Base-by-base conservation (phyloP, 139 green algal species). In the Coelastrella sp. region DNA sequence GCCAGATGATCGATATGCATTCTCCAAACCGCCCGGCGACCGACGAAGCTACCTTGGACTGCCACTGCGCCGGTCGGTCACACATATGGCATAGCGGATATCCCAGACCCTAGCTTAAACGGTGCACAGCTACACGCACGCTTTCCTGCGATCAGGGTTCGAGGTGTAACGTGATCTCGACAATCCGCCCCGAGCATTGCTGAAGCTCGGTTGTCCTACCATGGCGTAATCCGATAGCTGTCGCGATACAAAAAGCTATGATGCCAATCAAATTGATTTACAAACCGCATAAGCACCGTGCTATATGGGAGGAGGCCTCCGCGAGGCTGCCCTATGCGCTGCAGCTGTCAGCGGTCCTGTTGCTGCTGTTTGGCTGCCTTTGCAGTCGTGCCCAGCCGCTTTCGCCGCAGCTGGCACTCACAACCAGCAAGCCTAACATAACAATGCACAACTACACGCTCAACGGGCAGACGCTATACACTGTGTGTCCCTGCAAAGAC, bases 381-480 rank as follows among this genome's bases (percentile, higher is more conserved):
- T 32, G 68, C 5, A 76, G 68, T 22, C 8, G 5, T 4, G 68
- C 16, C 14, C 78, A 83, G 78, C 78, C 78, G 20, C 56, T 66
- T 32, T 83, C 78, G 17, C 14, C 32, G 78, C 78, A 83, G 78
- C 54, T 83, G 78, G 13, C 68, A 17, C 17, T 76, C 14, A 76
- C 68, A 76, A 22, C 5, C 16, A 66, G 78, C 23, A n/a, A 54
- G 16, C 59, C 78, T 47, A 83, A 32, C 54, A 32, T 54, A 54
- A 60, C 78, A 3, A 14, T 83, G 54, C 59, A 83, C 54, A 83
- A 83, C 54, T 83, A 83, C 78, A 83, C 78, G 54, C 56, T 83
- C 5, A 47, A 66, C 16, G 78, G 78, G 7, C 78, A 83, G 59
- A 66, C 4, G 19, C 54, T 83, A 5, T 83, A 83, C 78, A 83